Evolutionary conservation across 768 basidiomycete genomes (phyloP).

Genomic region (Lactarius evosmus): DNA sequence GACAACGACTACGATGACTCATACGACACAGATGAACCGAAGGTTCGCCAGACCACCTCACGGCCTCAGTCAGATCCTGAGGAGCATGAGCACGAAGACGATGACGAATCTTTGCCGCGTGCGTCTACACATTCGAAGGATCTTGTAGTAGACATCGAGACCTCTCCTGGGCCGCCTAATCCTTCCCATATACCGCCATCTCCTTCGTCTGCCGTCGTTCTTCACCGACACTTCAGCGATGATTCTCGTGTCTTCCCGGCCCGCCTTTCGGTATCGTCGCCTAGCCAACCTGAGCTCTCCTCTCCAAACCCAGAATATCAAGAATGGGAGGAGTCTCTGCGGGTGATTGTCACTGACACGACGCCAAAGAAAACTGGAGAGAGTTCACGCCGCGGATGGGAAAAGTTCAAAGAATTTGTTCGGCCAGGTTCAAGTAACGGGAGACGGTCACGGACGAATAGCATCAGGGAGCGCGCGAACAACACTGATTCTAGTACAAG

Average conservation of each 20-base stretch:
- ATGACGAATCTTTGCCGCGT: conserved; percentile 47
- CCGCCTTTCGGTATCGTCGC: conserved; percentile 60
- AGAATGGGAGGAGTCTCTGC: conserved; percentile 34
- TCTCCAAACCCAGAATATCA: conserved; percentile 38
- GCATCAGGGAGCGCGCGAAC: conserved; percentile 62
- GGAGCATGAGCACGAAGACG: conserved; percentile 52
- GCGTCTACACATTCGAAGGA: conserved; percentile 59
- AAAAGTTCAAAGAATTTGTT: conserved; percentile 65
- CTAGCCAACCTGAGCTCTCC: conserved; percentile 58
- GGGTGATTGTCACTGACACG: conserved; percentile 31
- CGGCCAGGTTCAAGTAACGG: conserved; percentile 64
- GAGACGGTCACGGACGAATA: conserved; percentile 77
- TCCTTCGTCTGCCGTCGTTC: conserved; percentile 46
- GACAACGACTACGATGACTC: conserved; percentile 55
- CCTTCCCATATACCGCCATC: conserved; percentile 47
- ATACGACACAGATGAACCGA: conserved; percentile 41
- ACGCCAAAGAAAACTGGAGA: conserved; percentile 58
- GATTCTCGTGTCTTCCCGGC: conserved; percentile 58
- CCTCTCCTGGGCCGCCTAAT: conserved; percentile 47
- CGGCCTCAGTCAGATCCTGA: conserved; percentile 31
- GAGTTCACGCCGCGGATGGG: conserved; percentile 59
- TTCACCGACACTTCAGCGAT: conserved; percentile 43
- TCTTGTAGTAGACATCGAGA: conserved; percentile 61
- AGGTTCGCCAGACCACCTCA: conserved; percentile 30
- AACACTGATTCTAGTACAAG: conserved; percentile 47